Conservation (phyloP, 176 grass and related monocot genomes). For the Carex parvula region DNA sequence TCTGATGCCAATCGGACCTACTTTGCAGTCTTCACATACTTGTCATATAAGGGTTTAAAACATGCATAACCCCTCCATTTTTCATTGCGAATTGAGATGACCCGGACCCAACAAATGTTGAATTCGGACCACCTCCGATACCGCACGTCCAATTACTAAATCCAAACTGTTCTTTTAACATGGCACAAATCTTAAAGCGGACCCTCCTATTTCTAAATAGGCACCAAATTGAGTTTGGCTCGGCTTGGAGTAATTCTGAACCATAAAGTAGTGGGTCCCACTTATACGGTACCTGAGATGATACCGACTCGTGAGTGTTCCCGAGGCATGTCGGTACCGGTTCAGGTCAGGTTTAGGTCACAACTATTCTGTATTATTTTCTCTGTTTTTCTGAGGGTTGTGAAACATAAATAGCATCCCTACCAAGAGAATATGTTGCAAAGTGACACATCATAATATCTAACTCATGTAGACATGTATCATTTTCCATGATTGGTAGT, state of each 20-base stretch:
- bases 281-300: too few relatives aligned
- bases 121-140: too few relatives aligned
- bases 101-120: background rate
- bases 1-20: too few relatives aligned
- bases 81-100: background rate
- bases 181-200: too few relatives aligned
- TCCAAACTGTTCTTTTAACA: too few relatives aligned
- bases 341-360: background rate
- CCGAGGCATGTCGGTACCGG: background rate
- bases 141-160: too few relatives aligned
- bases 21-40: background rate
- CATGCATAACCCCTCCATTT: background rate
- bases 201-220: too few relatives aligned
- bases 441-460: background rate
- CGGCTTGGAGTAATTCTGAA: too few relatives aligned
- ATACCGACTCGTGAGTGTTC: too few relatives aligned
- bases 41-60: background rate
- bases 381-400: background rate
- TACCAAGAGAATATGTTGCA: conserved; percentile 12
- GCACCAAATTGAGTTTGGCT: too few relatives aligned
- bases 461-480: background rate
- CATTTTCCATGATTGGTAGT: background rate
- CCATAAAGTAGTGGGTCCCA: too few relatives aligned
- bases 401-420: background rate
- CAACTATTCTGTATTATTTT: background rate